These are phyloP conservation scores for Saccharomyces jurei DNA, from an alignment of 805 yeast genomes.

Conservation along the genomic window DNA sequence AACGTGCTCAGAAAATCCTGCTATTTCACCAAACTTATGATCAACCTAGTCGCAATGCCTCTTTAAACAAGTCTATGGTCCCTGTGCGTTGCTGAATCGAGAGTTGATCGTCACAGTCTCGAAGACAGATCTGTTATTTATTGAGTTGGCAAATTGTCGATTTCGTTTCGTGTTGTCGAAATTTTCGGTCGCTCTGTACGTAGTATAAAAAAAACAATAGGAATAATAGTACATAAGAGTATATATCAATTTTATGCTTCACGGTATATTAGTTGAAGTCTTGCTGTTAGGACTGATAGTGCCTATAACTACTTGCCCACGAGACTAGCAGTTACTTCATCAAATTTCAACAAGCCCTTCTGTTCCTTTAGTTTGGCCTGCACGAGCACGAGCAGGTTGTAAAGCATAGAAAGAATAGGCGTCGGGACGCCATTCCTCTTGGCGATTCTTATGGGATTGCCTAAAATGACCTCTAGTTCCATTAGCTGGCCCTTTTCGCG, in stretches of 20 bases:
- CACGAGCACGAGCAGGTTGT: conserved; percentile 48
- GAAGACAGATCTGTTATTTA: background rate
- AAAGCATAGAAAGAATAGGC: conserved; percentile 53
- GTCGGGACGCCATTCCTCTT: conserved; percentile 39
- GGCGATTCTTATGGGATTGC: conserved; percentile 52
- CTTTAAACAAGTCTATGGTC: background rate
- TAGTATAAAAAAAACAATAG: background rate
- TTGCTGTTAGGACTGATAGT: background rate
- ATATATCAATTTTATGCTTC: background rate
- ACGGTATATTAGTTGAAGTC: background rate
- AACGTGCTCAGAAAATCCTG: background rate
- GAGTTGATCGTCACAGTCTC: background rate
- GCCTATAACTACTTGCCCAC: conserved; percentile 6
- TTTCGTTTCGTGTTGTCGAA: background rate
- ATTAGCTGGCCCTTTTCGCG: conserved; percentile 51
- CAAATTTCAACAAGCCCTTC: conserved; percentile 35
- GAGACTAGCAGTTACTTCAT: conserved; percentile 8
- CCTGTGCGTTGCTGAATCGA: background rate
- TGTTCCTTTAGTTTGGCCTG: conserved; percentile 57
- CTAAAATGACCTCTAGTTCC: conserved; percentile 63
- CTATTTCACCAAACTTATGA: background rate
- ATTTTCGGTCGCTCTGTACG: background rate
- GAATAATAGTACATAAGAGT: background rate
- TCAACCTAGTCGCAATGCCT: background rate
- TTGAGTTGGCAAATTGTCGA: background rate